phyloP scores from a whole-genome alignment of 495 filamentous ascomycete species.

The Hypoxylon intermedium region DNA sequence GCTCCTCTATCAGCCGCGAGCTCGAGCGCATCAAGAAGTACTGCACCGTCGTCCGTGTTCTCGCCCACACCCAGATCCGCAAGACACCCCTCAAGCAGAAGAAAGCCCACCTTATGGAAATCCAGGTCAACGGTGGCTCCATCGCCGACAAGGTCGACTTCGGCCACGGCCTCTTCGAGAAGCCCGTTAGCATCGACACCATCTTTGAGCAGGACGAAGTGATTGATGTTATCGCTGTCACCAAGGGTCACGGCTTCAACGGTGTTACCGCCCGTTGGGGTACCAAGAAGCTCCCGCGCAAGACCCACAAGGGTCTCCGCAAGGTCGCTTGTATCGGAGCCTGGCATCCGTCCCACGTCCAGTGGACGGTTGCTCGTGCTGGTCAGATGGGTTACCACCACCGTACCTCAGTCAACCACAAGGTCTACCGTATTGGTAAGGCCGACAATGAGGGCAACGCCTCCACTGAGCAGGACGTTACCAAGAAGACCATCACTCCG shows the following conservation, averaged over 20 bases:
- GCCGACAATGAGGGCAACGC: conserved; percentile 86
- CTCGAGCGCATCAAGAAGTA: conserved; percentile 99
- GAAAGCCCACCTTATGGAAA: conserved; percentile 99
- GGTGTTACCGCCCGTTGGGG: conserved; percentile 99
- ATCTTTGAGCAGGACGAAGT: conserved; percentile 99
- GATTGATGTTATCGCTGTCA: conserved; percentile 99
- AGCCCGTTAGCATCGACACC: conserved; percentile 87
- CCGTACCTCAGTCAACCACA: conserved; percentile 99
- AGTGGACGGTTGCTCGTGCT: conserved; percentile 99
- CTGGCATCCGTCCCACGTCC: conserved; percentile 99
- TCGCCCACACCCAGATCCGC: conserved; percentile 99
- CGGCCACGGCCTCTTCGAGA: conserved; percentile 94
- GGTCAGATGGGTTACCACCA: conserved; percentile 99
- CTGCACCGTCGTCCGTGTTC: conserved; percentile 99
- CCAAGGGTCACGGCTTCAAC: conserved; percentile 98
- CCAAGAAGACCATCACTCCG: conserved; percentile 99
- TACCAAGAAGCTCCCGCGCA: conserved; percentile 99
- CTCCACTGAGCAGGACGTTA: conserved; percentile 92
- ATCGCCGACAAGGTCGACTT: conserved; percentile 95
- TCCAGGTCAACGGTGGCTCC: conserved; percentile 98
- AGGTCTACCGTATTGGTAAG: conserved; percentile 98
- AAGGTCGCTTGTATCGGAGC: conserved; percentile 99
- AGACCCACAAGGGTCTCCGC: conserved; percentile 99
- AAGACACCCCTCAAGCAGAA: conserved; percentile 99
- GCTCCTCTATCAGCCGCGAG: conserved; percentile 89